Conservation (phyloP, 2,329 filamentous ascomycete species). For the Pseudocercospora musae region DNA sequence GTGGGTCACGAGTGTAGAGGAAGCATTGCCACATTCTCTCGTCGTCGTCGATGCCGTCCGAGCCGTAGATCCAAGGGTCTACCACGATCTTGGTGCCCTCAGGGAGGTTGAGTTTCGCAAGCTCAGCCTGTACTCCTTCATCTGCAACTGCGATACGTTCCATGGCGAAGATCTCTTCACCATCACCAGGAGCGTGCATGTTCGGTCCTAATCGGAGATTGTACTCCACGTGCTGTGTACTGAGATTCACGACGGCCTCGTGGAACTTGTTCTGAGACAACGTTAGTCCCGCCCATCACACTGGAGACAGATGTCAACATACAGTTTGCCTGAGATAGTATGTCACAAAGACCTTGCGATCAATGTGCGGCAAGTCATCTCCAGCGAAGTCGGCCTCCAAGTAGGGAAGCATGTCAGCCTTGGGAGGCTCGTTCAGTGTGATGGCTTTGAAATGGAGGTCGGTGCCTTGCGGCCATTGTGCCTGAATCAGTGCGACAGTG, state of each 20-base stretch:
- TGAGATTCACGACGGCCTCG: constrained; percentile 47
- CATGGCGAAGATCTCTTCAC: neutral
- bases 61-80: constrained; percentile 34
- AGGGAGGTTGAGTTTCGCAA: constrained; percentile 31
- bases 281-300: neutral
- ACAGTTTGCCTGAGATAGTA: constrained; percentile 60
- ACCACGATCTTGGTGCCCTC: constrained; percentile 31
- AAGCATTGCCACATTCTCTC: constrained; percentile 34
- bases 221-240: constrained; percentile 19
- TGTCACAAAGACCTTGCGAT: constrained; percentile 50
- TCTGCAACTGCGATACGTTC: constrained; percentile 45
- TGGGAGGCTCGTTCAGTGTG: constrained; percentile 41
- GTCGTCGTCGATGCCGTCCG: constrained; percentile 30
- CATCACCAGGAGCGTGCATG: constrained; percentile 7
- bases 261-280: constrained; percentile 39
- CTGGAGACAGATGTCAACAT: constrained; percentile 21
- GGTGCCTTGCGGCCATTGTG: constrained; percentile 54
- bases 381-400: constrained; percentile 33
- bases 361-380: constrained; percentile 44
- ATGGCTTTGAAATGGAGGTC: constrained; percentile 65
- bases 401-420: constrained; percentile 33
- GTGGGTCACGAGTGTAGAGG: constrained; percentile 31
- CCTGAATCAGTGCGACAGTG: constrained; percentile 49
- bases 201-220: constrained; percentile 31
- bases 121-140: constrained; percentile 46